phyloP scores from a whole-genome alignment of 192 early-diverging fungal species.

The Coemansia asiatica region DNA sequence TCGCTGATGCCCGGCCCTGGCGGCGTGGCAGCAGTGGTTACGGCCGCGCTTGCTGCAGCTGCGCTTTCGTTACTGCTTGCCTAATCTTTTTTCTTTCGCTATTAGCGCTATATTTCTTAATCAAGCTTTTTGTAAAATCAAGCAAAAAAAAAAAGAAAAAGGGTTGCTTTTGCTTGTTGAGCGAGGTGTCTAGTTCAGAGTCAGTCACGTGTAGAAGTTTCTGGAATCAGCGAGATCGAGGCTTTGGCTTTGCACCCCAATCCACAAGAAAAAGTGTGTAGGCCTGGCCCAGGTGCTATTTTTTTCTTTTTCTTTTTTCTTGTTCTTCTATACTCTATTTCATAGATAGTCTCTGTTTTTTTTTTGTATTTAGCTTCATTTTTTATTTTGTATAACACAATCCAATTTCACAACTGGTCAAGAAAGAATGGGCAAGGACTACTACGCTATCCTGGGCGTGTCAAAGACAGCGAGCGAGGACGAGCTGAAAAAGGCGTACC shows the following conservation, averaged over 20 bases:
- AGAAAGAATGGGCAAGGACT: conserved; percentile 79
- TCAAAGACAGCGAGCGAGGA: conserved; percentile 71
- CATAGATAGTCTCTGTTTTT: background rate
- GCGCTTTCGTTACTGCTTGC: background rate
- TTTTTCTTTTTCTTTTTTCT: conserved; percentile 6
- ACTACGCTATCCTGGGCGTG: conserved; percentile 89
- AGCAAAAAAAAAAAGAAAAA: no score
- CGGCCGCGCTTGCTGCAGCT: background rate
- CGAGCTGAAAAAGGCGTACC: conserved; percentile 81
- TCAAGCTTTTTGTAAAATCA: background rate
- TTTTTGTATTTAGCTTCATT: conserved; percentile 5
- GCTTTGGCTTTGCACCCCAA: conserved; percentile 1
- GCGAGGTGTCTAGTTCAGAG: no score
- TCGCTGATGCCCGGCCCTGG: background rate
- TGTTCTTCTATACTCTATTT: background rate
- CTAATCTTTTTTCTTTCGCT: background rate
- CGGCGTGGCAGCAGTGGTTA: background rate
- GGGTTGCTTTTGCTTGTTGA: no score
- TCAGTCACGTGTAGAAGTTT: background rate
- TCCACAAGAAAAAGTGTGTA: background rate
- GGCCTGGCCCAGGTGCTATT: background rate
- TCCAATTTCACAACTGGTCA: background rate
- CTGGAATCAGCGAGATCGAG: background rate
- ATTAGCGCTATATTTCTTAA: background rate
- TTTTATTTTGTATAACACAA: conserved; percentile 5